Conservation (phyloP, 768 basidiomycete genomes). For the Hypholoma sublateritium region DNA sequence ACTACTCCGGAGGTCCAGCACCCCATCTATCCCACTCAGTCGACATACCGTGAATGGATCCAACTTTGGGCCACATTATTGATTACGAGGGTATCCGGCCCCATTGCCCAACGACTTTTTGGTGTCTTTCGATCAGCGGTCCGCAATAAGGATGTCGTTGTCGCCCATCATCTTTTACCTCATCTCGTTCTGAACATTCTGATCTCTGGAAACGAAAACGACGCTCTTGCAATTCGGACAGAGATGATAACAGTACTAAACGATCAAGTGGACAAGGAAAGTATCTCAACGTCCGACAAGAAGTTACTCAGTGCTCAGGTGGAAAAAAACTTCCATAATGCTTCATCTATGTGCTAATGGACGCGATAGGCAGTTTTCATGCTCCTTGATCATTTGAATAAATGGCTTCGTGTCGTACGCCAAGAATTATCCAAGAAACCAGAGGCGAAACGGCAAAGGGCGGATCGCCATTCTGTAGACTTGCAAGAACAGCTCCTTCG, state of each 20-base stretch:
- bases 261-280: slow-evolving; percentile 76
- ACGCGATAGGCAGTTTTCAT: slow-evolving; percentile 81
- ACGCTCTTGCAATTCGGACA: slow-evolving; percentile 60
- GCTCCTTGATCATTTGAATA: slow-evolving; percentile 92
- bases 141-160: slow-evolving; percentile 86
- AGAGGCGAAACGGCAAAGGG: slow-evolving; percentile 50
- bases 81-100: slow-evolving; percentile 61
- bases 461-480: slow-evolving; percentile 32
- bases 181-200: slow-evolving; percentile 88
- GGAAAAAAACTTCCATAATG: slow-evolving; percentile 10
- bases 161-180: slow-evolving; percentile 89
- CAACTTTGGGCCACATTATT: slow-evolving; percentile 86
- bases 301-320: slow-evolving; percentile 94
- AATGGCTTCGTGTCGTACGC: slow-evolving; percentile 79
- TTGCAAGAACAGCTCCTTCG: slow-evolving; percentile 61
- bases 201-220: slow-evolving; percentile 66
- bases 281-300: slow-evolving; percentile 68
- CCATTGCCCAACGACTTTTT: slow-evolving; percentile 69
- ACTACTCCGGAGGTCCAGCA: slow-evolving; percentile 41
- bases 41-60: slow-evolving; percentile 96
- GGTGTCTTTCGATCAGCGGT: slow-evolving; percentile 75
- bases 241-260: slow-evolving; percentile 83
- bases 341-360: background rate
- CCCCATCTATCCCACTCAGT: slow-evolving; percentile 76
- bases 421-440: slow-evolving; percentile 57